Conservation (phyloP, 2,329 filamentous ascomycete genomes). For the Chrysoporthe puriensis region DNA sequence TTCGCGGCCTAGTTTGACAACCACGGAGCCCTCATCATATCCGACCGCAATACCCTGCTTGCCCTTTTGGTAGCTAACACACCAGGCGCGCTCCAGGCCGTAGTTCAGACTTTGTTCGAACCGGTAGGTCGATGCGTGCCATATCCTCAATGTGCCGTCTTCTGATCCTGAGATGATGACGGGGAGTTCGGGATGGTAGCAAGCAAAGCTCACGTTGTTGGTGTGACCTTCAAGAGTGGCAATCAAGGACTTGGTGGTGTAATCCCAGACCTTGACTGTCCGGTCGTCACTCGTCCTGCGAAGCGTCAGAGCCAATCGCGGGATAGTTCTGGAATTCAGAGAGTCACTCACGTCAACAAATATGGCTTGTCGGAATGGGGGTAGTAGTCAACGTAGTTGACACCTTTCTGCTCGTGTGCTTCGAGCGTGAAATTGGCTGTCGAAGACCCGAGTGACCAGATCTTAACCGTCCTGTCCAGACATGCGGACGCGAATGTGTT, state of each 20-base stretch:
- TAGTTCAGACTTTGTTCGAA: constrained; percentile 96
- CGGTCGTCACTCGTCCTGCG: constrained; percentile 45
- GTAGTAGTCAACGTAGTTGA: constrained; percentile 95
- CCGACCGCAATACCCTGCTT: constrained; percentile 94
- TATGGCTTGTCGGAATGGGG: constrained; percentile 78
- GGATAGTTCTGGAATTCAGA: background rate
- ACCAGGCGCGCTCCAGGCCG: constrained; percentile 95
- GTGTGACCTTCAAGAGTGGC: constrained; percentile 96
- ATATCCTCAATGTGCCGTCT: constrained; percentile 96
- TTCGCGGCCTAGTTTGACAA: constrained; percentile 96
- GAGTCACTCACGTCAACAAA: constrained; percentile 71
- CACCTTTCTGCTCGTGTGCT: constrained; percentile 94
- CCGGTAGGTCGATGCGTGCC: constrained; percentile 97
- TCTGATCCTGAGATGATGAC: constrained; percentile 98
- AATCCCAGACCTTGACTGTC: constrained; percentile 98
- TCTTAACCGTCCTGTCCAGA: constrained; percentile 95
- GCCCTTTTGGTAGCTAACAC: constrained; percentile 92
- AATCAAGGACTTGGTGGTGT: constrained; percentile 96
- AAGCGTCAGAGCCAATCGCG: background rate
- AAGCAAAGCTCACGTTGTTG: constrained; percentile 97
- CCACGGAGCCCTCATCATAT: constrained; percentile 96
- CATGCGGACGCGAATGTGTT: constrained; percentile 92
- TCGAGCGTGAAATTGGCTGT: constrained; percentile 96
- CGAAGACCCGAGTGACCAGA: constrained; percentile 94
- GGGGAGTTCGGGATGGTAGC: constrained; percentile 95